Evolutionary conservation across 108 stramenopile genomes (phyloP), one percentile per base, ranked within the genome.

Genomic region (Skeletonema marinoi): DNA sequence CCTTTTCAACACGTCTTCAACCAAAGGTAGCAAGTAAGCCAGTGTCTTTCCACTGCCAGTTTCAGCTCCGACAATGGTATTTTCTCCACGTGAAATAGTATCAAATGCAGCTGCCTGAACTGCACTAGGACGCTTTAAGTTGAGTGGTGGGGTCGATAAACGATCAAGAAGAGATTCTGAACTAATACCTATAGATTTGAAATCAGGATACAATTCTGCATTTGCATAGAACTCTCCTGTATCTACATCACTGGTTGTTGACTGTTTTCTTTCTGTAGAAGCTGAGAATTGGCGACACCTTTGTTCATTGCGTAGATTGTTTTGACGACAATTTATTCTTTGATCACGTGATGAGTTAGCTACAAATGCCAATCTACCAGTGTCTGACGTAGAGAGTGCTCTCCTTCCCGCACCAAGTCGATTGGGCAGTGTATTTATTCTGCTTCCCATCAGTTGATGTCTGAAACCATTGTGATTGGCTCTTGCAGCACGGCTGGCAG

Each of bases 11-110:
- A 96, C 74, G 66, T 91, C 87, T 39, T 97, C 90, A 61, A 97
- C 70, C 60, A 93, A 70, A 10, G 98, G 98, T 64, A 98, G 73
- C 60, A 98, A 84, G 81, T 98, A 99, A 6, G 97, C 96, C 65
- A 98, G 82, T n/a, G 97, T 99, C 74, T 99, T 99, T 8, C 98
- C 98, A 17, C 84, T 81, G 29, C 98, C 98, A 4, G 98, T 99
- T 80, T 99, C 97, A 41, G 93, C 89, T 17, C 96, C 96, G 63
- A 99, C 79, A 48, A 93, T 95, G 66, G 95, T 85, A 30, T 73
- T 68, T 3, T 80, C 84, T 8, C 71, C 75, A 11, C 60, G 70
- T 42, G 66, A 68, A 54, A 93, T 85, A 16, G 83, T 66, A 13
- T 74, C 54, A 81, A 82, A 93, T 21, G 90, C 61, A 31, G 86